phyloP scores from a whole-genome alignment of 305 asterid species.

The Fraxinus latifolia region DNA sequence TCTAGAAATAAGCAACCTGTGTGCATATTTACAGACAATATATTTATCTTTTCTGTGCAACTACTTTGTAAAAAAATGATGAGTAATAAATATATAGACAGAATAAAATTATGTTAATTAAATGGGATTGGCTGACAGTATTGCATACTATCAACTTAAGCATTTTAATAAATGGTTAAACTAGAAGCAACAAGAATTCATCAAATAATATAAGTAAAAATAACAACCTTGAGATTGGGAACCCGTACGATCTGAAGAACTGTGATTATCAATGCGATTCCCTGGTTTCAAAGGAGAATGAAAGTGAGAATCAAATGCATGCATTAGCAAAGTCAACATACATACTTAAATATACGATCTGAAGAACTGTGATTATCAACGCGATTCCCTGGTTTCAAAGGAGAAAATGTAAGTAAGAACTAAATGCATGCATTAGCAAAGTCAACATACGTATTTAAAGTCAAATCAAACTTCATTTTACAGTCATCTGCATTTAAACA shows the following conservation, averaged over 20 bases:
- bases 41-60: not conserved
- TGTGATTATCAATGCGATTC: constrained; percentile 86
- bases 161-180: not conserved
- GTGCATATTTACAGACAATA: not conserved
- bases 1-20: not conserved
- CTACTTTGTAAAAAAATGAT: not conserved
- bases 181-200: constrained; percentile 4
- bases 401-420: constrained; percentile 6
- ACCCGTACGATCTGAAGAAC: constrained; percentile 86
- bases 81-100: not conserved
- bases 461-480: constrained; percentile 14
- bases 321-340: not conserved
- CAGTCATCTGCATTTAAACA: not conserved
- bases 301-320: constrained; percentile 12
- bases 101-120: not conserved
- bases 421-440: not conserved
- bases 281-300: constrained; percentile 45
- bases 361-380: constrained; percentile 87
- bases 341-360: constrained; percentile 38
- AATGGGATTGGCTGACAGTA: not conserved
- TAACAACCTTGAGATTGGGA: constrained; percentile 87
- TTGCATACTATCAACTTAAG: not conserved
- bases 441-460: not conserved
- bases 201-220: constrained; percentile 9
- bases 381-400: constrained; percentile 72